These are phyloP conservation scores for Microbotryomycetes sp. DNA, from an alignment of 1,284 basidiomycete genomes.

Conservation along the genomic window DNA sequence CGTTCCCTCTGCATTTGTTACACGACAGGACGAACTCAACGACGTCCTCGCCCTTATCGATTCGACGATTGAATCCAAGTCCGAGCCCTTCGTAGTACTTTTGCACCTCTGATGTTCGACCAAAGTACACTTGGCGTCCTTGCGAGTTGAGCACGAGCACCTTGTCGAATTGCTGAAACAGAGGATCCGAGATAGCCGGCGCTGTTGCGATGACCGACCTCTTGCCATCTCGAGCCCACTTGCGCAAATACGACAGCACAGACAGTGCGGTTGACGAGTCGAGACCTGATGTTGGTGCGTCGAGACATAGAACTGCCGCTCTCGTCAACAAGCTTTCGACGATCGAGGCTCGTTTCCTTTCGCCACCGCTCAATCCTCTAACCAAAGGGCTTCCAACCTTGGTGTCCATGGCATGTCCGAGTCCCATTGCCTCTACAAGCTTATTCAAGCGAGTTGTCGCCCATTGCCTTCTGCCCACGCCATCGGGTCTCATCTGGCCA, in stretches of 20 bases:
- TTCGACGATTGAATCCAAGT: constrained; percentile 48
- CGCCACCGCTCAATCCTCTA: constrained; percentile 55
- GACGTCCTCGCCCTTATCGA: constrained; percentile 57
- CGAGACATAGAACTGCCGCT: constrained; percentile 40
- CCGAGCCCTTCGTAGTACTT: constrained; percentile 71
- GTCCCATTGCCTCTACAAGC: constrained; percentile 37
- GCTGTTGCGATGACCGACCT: constrained; percentile 48
- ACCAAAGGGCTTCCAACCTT: constrained; percentile 53
- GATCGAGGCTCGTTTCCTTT: constrained; percentile 50
- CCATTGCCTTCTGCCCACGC: constrained; percentile 49
- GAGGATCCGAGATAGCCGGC: constrained; percentile 57
- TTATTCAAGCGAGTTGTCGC: constrained; percentile 49
- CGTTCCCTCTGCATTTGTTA: constrained; percentile 63
- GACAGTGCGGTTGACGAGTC: constrained; percentile 55
- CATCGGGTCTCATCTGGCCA: constrained; percentile 41
- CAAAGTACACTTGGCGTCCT: constrained; percentile 74
- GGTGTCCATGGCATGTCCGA: constrained; percentile 52
- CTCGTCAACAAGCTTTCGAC: constrained; percentile 49
- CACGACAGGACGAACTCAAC: constrained; percentile 72
- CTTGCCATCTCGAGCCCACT: constrained; percentile 53
- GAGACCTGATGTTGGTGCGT: constrained; percentile 64
- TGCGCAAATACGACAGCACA: constrained; percentile 51
- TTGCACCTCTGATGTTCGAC: constrained; percentile 63
- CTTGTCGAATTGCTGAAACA: constrained; percentile 54
- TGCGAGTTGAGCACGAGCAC: constrained; percentile 60